These are phyloP conservation scores for Geranium incanum DNA, from an alignment of 441 rosid genomes.

Conservation along the genomic window DNA sequence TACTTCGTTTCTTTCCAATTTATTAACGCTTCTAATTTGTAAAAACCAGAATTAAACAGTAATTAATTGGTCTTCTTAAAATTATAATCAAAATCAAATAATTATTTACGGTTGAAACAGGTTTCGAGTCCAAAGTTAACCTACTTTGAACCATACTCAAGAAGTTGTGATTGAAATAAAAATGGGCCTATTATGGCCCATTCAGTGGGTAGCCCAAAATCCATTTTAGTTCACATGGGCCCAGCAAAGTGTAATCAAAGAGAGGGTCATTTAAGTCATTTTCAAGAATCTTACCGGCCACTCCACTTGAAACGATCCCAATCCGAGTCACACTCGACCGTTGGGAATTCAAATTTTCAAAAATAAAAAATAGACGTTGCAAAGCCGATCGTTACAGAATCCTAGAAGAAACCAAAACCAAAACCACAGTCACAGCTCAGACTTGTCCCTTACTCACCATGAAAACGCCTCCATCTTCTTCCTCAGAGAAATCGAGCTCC, in stretches of 20 bases:
- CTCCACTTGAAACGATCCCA: neutral
- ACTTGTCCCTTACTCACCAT: neutral
- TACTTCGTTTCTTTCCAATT: too few species aligned
- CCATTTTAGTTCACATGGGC: too few species aligned
- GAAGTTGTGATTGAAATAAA: too few species aligned
- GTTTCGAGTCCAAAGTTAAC: too few species aligned
- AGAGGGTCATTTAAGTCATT: neutral
- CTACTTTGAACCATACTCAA: too few species aligned
- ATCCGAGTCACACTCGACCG: neutral
- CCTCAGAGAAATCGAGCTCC: slow-evolving; percentile 44
- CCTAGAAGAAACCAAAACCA: neutral
- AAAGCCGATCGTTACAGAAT: neutral
- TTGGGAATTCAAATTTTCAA: slow-evolving; percentile 5
- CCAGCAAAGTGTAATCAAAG: neutral
- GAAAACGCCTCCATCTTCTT: slow-evolving; percentile 16
- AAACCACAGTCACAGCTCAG: neutral
- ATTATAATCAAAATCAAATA: too few species aligned
- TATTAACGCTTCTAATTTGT: too few species aligned
- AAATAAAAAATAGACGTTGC: neutral
- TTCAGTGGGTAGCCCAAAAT: too few species aligned
- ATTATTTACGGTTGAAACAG: too few species aligned
- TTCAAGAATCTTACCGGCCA: neutral
- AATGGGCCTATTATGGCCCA: too few species aligned
- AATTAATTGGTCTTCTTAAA: too few species aligned
- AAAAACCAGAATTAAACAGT: too few species aligned